Evolutionary conservation across 148 eudicot genomes (phyloP).

Genomic region (Gaultheria prostrata): DNA sequence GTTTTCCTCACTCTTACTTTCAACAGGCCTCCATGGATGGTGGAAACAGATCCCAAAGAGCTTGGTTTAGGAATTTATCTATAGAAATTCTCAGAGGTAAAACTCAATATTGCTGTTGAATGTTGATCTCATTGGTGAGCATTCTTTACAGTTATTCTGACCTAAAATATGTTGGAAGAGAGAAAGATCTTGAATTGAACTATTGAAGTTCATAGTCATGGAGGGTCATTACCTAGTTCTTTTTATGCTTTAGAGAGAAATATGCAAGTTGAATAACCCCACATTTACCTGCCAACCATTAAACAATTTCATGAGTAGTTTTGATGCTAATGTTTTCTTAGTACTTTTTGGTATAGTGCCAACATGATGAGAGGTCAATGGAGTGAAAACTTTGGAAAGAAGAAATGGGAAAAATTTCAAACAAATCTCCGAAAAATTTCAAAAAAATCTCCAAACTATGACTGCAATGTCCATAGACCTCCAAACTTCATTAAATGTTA

Average conservation of each 20-base stretch:
- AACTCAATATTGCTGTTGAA: background rate
- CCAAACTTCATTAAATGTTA: too few species aligned
- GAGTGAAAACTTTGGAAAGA: too few species aligned
- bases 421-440: too few species aligned
- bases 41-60: conserved; percentile 86
- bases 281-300: background rate
- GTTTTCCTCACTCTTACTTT: conserved; percentile 18
- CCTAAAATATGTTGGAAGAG: background rate
- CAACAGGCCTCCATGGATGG: conserved; percentile 97
- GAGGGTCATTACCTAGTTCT: background rate
- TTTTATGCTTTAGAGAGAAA: background rate
- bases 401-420: too few species aligned
- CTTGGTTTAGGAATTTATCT: conserved; percentile 80
- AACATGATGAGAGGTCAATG: too few species aligned
- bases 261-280: background rate
- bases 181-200: background rate
- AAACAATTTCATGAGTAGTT: background rate
- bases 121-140: background rate
- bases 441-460: too few species aligned
- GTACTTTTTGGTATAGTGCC: background rate
- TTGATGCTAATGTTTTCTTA: background rate
- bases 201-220: background rate
- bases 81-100: conserved; percentile 10
- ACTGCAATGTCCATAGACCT: too few species aligned
- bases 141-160: background rate